Conservation (phyloP, 768 basidiomycete genomes). For the Mycena filopes region DNA sequence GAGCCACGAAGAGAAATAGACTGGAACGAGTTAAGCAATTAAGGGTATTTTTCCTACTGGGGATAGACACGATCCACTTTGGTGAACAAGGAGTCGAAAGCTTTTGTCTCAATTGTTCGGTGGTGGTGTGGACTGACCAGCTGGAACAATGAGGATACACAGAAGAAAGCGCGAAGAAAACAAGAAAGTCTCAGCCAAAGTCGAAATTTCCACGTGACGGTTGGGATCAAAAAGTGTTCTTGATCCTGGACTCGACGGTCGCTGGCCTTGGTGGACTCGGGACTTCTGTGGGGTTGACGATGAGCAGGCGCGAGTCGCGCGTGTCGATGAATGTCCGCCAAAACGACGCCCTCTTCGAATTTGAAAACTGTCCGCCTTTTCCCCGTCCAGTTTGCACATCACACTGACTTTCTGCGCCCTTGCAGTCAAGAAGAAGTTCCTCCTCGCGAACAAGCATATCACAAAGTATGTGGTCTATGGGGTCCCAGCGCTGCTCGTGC, state of each 20-base stretch:
- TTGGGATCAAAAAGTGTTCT: slow-evolving; percentile 28
- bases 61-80: slow-evolving; percentile 18
- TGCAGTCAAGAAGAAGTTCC: slow-evolving; percentile 91
- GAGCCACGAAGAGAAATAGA: too few species aligned
- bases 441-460: slow-evolving; percentile 91
- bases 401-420: slow-evolving; percentile 45
- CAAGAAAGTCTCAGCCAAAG: neutral
- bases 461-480: slow-evolving; percentile 70
- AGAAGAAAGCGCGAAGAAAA: neutral
- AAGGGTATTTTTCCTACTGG: slow-evolving; percentile 17
- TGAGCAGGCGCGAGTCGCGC: slow-evolving; percentile 71
- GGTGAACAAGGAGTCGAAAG: slow-evolving; percentile 8
- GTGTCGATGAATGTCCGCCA: slow-evolving; percentile 74
- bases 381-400: slow-evolving; percentile 33
- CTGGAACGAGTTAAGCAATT: too few species aligned
- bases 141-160: neutral
- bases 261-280: neutral
- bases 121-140: neutral
- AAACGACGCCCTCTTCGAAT: slow-evolving; percentile 84
- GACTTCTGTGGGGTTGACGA: slow-evolving; percentile 44
- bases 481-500: slow-evolving; percentile 14
- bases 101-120: slow-evolving; percentile 15
- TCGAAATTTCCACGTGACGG: slow-evolving; percentile 14
- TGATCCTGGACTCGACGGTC: slow-evolving; percentile 20
- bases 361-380: slow-evolving; percentile 79